phyloP scores from a whole-genome alignment of 75 land plant species.

The Picea glauca region DNA sequence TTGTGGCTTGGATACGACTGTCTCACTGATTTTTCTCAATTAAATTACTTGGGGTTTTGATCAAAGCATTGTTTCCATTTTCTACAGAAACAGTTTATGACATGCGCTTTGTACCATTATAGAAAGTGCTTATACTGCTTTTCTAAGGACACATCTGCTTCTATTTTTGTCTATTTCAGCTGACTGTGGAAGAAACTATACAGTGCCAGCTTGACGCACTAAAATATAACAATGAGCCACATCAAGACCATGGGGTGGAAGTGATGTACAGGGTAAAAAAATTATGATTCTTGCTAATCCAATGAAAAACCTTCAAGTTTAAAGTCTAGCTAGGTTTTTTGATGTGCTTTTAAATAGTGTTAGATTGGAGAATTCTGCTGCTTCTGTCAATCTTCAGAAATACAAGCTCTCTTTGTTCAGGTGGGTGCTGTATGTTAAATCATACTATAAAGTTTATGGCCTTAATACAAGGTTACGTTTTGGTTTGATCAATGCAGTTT shows the following conservation, averaged over 20 bases:
- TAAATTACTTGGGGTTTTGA: not conserved
- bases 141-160: not conserved
- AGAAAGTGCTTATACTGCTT: not conserved
- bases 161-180: slow-evolving; percentile 33
- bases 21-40: not conserved
- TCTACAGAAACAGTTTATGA: not conserved
- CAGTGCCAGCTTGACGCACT: slow-evolving; percentile 82
- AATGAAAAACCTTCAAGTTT: not conserved
- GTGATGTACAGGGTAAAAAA: slow-evolving; percentile 91
- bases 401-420: not conserved
- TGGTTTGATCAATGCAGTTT: slow-evolving; percentile 49
- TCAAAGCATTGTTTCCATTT: not conserved
- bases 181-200: slow-evolving; percentile 88
- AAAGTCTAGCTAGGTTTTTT: not conserved
- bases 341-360: not conserved
- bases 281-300: not conserved
- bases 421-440: not conserved
- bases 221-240: slow-evolving; percentile 78
- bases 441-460: not conserved
- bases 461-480: not conserved
- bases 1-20: too few relatives aligned
- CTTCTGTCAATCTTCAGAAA: not conserved
- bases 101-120: not conserved
- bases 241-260: slow-evolving; percentile 90
- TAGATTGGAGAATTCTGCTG: not conserved